Evolutionary conservation across 2,329 filamentous ascomycete genomes (phyloP).

Genomic region (Aschersonia sp.): DNA sequence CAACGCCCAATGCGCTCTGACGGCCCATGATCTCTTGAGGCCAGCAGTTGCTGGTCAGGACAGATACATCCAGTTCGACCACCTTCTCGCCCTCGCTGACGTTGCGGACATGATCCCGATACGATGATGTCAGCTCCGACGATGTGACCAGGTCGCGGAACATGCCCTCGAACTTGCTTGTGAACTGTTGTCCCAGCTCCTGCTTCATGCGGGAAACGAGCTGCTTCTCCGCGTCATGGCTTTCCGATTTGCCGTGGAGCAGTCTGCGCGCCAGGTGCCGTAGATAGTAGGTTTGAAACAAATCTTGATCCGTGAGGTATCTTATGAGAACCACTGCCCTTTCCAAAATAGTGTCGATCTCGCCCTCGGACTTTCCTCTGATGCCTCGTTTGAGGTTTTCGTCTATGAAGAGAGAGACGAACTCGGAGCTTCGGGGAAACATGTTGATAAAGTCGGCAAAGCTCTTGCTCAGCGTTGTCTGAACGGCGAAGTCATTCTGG

Average conservation of each 20-base stretch:
- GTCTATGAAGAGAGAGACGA: conserved; percentile 91
- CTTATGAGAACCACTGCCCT: conserved; percentile 80
- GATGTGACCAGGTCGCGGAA: conserved; percentile 92
- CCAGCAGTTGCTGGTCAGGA: conserved; percentile 92
- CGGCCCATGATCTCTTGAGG: conserved; percentile 75
- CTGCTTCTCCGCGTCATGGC: conserved; percentile 82
- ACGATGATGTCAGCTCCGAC: conserved; percentile 64
- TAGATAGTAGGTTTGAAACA: conserved; percentile 97
- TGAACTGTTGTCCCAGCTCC: conserved; percentile 89
- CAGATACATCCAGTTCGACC: conserved; percentile 69
- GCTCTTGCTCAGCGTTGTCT: conserved; percentile 71
- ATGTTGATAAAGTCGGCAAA: conserved; percentile 89
- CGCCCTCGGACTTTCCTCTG: conserved; percentile 79
- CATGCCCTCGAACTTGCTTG: conserved; percentile 87
- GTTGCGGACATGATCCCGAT: conserved; percentile 50
- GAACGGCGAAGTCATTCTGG: conserved; percentile 57
- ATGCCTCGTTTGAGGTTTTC: conserved; percentile 91
- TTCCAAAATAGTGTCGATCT: conserved; percentile 72
- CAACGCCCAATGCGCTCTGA: conserved; percentile 33
- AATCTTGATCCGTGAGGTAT: conserved; percentile 81
- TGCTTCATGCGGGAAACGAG: conserved; percentile 97
- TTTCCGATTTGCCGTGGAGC: conserved; percentile 78
- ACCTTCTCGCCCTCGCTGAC: conserved; percentile 32
- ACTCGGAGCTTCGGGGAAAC: conserved; percentile 78
- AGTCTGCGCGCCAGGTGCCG: conserved; percentile 84